Evolutionary conservation across 2,329 filamentous ascomycete species (phyloP), one percentile per base, ranked within the genome.

Genomic region (Pseudogymnoascus sp.): DNA sequence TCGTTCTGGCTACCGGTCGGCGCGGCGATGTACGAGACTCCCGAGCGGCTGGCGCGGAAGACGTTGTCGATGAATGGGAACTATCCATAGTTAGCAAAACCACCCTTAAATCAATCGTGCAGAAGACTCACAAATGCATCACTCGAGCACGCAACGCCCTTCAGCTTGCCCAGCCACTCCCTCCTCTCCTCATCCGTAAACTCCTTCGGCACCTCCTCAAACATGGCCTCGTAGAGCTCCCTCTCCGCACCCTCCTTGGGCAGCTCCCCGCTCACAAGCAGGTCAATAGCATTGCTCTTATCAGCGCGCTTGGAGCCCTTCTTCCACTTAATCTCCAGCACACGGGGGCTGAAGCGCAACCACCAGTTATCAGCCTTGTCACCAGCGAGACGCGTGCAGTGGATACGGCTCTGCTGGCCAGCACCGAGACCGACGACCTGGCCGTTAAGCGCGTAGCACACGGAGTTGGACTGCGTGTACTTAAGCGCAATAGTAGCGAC

Each of bases 331-430:
- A 99, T 88, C 73, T 80, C 82, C 60, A 97, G 83, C 11, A 94
- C 90, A 62, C 91, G 88, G 70, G 91, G 88, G 80, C 97, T 90
- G 86, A 97, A 97, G 72, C 94, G 90, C 82, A 99, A 89, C 94
- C 93, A 99, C 93, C 93, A 97, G 82, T 96, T 97, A 78, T 99
- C 94, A 59, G 92, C 91, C 83, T 99, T 99, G 81, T 97, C 93
- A 65, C 94, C 94, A 10, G 94, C 94, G 61, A 99, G 85, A 68
- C 94, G 89, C 44, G 94, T 99, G 85, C 94, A 99, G 83, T 99
- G 94, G 70, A 99, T 99, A 70, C 94, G 89, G 66, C 91, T 96
- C 79, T 99, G 94, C 78, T 99, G 94, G 65, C 94, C 94, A 63
- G 94, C 94, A 68, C 94, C 94, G 63, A 99, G 86, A 68, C 94